These are phyloP conservation scores for Scutellaria baicalensis DNA, from an alignment of 257 asterid genomes.

Conservation along the genomic window DNA sequence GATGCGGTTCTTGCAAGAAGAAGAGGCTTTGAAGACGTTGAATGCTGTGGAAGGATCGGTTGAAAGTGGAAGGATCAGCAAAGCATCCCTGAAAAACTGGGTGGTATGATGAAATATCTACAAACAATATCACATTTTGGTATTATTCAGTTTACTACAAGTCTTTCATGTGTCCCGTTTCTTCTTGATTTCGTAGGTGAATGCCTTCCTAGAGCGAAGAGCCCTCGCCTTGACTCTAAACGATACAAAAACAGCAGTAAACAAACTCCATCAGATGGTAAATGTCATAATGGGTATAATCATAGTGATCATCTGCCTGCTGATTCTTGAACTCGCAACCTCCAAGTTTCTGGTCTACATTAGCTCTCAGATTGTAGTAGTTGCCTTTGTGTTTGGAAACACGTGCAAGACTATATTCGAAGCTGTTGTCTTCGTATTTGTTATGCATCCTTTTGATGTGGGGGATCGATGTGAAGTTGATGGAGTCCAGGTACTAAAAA, in stretches of 20 bases:
- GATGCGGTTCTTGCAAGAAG: slow-evolving; percentile 72
- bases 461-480: slow-evolving; percentile 92
- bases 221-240: slow-evolving; percentile 85
- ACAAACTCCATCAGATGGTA: slow-evolving; percentile 78
- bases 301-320: slow-evolving; percentile 47
- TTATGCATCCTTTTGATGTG: slow-evolving; percentile 85
- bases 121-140: too few species aligned
- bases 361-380: slow-evolving; percentile 89
- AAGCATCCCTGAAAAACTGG: slow-evolving; percentile 69
- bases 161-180: background rate
- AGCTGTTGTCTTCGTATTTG: slow-evolving; percentile 71
- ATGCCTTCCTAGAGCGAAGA: slow-evolving; percentile 72
- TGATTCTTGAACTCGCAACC: slow-evolving; percentile 63
- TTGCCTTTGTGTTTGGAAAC: slow-evolving; percentile 83
- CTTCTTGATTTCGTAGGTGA: slow-evolving; percentile 37
- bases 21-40: slow-evolving; percentile 62
- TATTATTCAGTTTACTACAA: background rate
- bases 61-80: slow-evolving; percentile 61
- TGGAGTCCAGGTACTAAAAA: slow-evolving; percentile 52
- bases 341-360: slow-evolving; percentile 61
- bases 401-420: slow-evolving; percentile 81
- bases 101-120: slow-evolving; percentile 52
- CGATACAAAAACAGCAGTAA: slow-evolving; percentile 86
- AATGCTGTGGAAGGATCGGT: slow-evolving; percentile 62
- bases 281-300: slow-evolving; percentile 49